A percentile compares a stretch with the other conserved stretches of the same genome.
These are phyloP conservation scores for Liriodendron chinense DNA, from an alignment of 164 flowering plant species.

Conservation along the genomic window DNA sequence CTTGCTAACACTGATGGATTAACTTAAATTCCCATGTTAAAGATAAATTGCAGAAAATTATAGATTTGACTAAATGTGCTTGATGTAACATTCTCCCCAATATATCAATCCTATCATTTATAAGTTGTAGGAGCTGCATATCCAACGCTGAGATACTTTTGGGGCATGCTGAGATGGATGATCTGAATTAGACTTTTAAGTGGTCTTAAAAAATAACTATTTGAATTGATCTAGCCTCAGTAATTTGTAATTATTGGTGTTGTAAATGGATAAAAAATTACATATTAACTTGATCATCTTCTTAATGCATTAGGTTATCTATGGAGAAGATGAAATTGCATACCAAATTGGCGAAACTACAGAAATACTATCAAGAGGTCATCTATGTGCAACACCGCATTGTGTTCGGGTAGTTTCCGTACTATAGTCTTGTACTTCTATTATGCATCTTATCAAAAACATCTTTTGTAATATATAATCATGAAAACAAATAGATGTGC, in stretches of 20 bases:
- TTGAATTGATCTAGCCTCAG: neutral
- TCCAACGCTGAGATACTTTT: neutral
- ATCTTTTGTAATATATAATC: slow-evolving; percentile 5
- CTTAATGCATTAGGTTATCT: slow-evolving; percentile 51
- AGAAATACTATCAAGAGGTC: slow-evolving; percentile 79
- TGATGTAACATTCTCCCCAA: neutral
- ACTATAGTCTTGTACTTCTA: neutral
- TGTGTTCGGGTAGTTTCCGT: slow-evolving; percentile 71
- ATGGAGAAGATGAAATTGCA: slow-evolving; percentile 87
- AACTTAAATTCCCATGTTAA: neutral
- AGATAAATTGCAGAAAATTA: neutral
- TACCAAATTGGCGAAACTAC: slow-evolving; percentile 96
- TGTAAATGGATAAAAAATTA: slow-evolving; percentile 41
- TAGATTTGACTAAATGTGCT: neutral
- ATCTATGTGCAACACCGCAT: slow-evolving; percentile 95
- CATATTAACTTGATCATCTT: slow-evolving; percentile 46
- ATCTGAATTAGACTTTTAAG: neutral
- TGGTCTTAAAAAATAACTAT: neutral
- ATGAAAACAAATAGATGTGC: neutral
- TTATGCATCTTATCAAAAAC: neutral
- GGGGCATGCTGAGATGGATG: neutral
- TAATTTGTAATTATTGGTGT: neutral
- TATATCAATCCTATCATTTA: neutral
- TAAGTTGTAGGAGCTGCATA: too few relatives aligned
- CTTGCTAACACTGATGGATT: neutral